phyloP scores from a whole-genome alignment of 2,329 filamentous ascomycete species.

The Simplicillium sp. region DNA sequence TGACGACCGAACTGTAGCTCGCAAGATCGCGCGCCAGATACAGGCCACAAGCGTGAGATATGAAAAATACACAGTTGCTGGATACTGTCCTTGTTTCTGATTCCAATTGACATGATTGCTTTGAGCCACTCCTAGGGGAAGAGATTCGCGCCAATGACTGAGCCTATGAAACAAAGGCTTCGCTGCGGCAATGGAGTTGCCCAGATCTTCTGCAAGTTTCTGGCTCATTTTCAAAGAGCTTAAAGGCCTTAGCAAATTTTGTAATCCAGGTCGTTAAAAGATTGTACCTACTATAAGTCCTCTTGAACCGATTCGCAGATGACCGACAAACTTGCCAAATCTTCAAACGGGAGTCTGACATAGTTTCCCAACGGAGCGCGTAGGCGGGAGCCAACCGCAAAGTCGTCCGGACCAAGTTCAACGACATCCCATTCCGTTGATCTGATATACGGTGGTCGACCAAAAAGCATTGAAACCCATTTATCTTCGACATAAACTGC shows the following conservation, averaged over 20 bases:
- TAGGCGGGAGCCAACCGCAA: constrained; percentile 2
- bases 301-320: constrained; percentile 7
- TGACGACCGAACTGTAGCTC: constrained; percentile 7
- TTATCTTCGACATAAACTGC: constrained; percentile 27
- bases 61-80: constrained; percentile 8
- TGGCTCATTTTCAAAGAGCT: constrained; percentile 8
- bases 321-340: constrained; percentile 7
- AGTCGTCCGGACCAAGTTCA: constrained; percentile 5
- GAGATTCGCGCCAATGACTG: constrained; percentile 7
- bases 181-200: constrained; percentile 6
- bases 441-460: constrained; percentile 23
- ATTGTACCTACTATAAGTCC: constrained; percentile 7
- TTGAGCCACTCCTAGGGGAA: neutral
- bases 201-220: constrained; percentile 7
- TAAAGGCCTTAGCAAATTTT: neutral
- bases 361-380: constrained; percentile 4
- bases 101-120: too few species aligned
- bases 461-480: constrained; percentile 23
- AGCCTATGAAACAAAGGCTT: constrained; percentile 7
- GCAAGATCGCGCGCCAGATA: constrained; percentile 8
- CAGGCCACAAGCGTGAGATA: constrained; percentile 8
- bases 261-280: neutral
- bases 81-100: neutral
- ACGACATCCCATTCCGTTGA: constrained; percentile 19
- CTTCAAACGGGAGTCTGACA: constrained; percentile 5